Percentiles rank a stretch among this genome's conserved stretches.
Conservation (phyloP, 176 grass and related monocot genomes). For the Rhynchospora breviuscula region DNA sequence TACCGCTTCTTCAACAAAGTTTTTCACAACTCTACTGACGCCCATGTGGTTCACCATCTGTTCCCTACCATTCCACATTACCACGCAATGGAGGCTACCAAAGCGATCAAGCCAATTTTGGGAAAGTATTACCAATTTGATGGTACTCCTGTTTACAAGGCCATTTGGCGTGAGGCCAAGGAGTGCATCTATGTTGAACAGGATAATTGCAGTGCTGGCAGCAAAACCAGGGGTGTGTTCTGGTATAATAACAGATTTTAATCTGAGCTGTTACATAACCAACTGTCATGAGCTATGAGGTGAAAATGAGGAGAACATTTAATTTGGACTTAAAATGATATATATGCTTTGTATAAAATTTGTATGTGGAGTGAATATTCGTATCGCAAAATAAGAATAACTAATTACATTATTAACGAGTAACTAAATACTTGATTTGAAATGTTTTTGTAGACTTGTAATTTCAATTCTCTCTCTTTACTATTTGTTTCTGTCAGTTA, state of each 20-base stretch:
- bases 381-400: too few relatives aligned
- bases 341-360: too few relatives aligned
- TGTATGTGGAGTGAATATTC: too few relatives aligned
- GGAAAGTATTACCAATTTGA: conserved; percentile 88
- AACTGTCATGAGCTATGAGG: too few relatives aligned
- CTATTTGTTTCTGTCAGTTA: too few relatives aligned
- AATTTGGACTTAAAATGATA: too few relatives aligned
- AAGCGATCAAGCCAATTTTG: conserved; percentile 66
- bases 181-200: conserved; percentile 71
- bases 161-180: conserved; percentile 67
- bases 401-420: too few relatives aligned
- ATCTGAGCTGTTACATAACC: not conserved
- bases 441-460: too few relatives aligned
- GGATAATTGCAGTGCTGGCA: conserved; percentile 27
- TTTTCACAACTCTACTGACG: conserved; percentile 91
- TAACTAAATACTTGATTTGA: too few relatives aligned
- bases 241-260: conserved; percentile 83
- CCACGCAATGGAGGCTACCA: conserved; percentile 86
- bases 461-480: too few relatives aligned
- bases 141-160: conserved; percentile 49
- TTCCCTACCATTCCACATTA: conserved; percentile 95
- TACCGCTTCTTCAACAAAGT: conserved; percentile 72
- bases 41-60: conserved; percentile 81
- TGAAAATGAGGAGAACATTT: too few relatives aligned
- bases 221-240: conserved; percentile 34